These are phyloP conservation scores for Aspergillus sp. DNA, from an alignment of 2,329 filamentous ascomycete genomes.

Conservation along the genomic window DNA sequence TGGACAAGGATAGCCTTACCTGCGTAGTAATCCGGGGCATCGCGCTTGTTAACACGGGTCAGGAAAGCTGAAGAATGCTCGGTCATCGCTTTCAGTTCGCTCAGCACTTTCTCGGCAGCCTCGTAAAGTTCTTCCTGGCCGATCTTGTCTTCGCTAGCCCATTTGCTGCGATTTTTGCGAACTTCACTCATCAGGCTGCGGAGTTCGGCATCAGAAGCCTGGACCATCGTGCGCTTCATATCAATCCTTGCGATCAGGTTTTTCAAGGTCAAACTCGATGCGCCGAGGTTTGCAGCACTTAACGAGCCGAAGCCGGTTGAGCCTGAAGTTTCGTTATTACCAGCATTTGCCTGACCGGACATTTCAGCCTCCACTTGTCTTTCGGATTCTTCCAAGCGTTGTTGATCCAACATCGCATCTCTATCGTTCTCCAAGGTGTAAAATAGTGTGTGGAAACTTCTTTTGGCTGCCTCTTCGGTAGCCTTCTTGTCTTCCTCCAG, in stretches of 20 bases:
- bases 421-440: constrained; percentile 94
- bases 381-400: constrained; percentile 94
- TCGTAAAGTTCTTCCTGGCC: constrained; percentile 98
- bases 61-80: constrained; percentile 97
- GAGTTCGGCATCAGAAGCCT: constrained; percentile 88
- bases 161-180: constrained; percentile 96
- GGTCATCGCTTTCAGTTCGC: constrained; percentile 93
- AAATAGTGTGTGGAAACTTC: constrained; percentile 89
- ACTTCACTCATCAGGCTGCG: constrained; percentile 95
- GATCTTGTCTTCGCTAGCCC: constrained; percentile 96
- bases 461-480: constrained; percentile 83
- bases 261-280: constrained; percentile 93
- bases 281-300: constrained; percentile 90
- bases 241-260: constrained; percentile 96
- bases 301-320: constrained; percentile 79
- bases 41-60: constrained; percentile 91
- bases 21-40: constrained; percentile 92
- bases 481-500: constrained; percentile 88
- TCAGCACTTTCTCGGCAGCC: constrained; percentile 92
- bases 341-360: constrained; percentile 62
- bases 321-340: constrained; percentile 53
- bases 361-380: constrained; percentile 95
- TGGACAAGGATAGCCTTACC: constrained; percentile 56
- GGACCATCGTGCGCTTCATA: constrained; percentile 83
- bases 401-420: constrained; percentile 95